Evolutionary conservation across 208 protist species (phyloP).

Genomic region (Leishmania tropica): DNA sequence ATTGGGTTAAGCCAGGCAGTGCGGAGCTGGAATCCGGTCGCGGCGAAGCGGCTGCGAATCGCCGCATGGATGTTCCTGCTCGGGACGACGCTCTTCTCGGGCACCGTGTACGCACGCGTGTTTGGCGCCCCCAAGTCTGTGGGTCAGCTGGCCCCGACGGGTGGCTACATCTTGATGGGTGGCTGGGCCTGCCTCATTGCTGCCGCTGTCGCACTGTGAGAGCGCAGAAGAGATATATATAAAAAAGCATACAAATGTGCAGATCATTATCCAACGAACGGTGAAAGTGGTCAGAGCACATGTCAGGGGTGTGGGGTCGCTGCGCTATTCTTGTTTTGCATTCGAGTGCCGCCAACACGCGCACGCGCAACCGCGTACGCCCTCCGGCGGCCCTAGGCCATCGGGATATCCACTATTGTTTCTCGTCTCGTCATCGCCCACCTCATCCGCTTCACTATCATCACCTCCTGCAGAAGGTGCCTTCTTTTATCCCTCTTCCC

Average conservation of each 20-base stretch:
- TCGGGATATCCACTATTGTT: background rate
- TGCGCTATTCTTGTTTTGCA: background rate
- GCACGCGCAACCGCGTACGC: background rate
- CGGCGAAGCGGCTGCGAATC: constrained; percentile 20
- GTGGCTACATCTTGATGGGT: constrained; percentile 47
- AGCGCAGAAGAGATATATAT: background rate
- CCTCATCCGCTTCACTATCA: background rate
- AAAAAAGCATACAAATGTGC: background rate
- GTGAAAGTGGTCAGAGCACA: background rate
- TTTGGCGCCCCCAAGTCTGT: constrained; percentile 33
- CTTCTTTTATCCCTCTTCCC: background rate
- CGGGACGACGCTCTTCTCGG: constrained; percentile 45
- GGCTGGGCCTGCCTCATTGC: constrained; percentile 40
- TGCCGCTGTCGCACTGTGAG: constrained; percentile 30
- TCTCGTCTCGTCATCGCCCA: background rate
- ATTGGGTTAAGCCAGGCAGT: constrained; percentile 15
- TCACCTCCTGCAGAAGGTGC: background rate
- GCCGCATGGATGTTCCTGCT: constrained; percentile 32
- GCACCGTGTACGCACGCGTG: constrained; percentile 47
- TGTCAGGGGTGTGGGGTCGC: background rate
- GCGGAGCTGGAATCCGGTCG: constrained; percentile 14
- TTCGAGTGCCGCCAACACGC: background rate
- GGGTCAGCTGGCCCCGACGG: constrained; percentile 35
- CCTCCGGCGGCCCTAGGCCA: background rate
- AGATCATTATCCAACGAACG: background rate